These are phyloP conservation scores for Rhodamnia argentea DNA, from an alignment of 345 rosid genomes.

Conservation along the genomic window DNA sequence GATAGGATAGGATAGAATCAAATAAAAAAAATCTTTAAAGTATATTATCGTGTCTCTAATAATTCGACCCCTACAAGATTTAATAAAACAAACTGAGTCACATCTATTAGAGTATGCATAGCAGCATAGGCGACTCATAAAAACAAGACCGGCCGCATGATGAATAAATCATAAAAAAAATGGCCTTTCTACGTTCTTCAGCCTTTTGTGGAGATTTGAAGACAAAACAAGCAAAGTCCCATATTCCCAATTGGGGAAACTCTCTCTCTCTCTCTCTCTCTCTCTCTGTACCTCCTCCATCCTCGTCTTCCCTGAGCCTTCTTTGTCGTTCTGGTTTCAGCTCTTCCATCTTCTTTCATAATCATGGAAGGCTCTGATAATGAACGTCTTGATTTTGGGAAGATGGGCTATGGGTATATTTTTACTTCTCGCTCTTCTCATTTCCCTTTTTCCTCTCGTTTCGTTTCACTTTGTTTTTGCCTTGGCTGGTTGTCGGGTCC, in stretches of 20 bases:
- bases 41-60: background rate
- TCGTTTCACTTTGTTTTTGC: background rate
- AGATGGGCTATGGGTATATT: slow-evolving; percentile 83
- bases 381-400: slow-evolving; percentile 83
- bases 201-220: background rate
- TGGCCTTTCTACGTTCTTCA: background rate
- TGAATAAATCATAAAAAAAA: background rate
- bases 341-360: slow-evolving; percentile 4
- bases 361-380: slow-evolving; percentile 54
- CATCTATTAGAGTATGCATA: background rate
- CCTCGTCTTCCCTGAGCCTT: slow-evolving; percentile 1
- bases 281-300: background rate
- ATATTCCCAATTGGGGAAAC: background rate
- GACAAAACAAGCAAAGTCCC: background rate
- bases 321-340: background rate
- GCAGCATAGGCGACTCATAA: background rate
- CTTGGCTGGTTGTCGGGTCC: background rate
- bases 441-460: too few relatives aligned
- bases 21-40: background rate
- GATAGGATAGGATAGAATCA: too few relatives aligned
- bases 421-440: background rate
- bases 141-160: background rate
- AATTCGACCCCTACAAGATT: background rate
- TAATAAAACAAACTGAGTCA: background rate
- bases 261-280: background rate